Evolutionary conservation across 2,329 filamentous ascomycete species (phyloP).

Genomic region (Meredithiella fracta): DNA sequence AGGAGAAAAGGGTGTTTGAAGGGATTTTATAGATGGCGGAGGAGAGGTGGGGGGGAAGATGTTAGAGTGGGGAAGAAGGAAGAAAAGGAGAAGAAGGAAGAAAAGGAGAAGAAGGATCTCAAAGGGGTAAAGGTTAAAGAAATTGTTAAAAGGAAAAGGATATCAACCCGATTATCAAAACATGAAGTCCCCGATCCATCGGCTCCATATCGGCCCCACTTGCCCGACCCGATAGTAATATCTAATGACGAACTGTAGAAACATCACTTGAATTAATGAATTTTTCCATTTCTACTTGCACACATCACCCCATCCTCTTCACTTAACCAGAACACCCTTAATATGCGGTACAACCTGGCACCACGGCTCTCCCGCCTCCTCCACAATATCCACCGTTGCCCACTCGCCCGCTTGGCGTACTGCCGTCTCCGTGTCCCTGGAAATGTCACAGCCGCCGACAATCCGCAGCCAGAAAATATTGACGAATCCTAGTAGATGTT

Average conservation of each 20-base stretch:
- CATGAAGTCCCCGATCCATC: too few species aligned
- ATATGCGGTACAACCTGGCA: slow-evolving; percentile 31
- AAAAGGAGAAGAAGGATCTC: not conserved
- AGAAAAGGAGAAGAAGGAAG: slow-evolving; percentile 9
- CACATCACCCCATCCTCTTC: too few species aligned
- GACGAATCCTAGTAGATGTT: slow-evolving; percentile 25
- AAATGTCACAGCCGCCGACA: slow-evolving; percentile 36
- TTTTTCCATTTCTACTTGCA: too few species aligned
- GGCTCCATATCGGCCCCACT: not conserved
- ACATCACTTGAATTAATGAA: too few species aligned
- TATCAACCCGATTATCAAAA: too few species aligned
- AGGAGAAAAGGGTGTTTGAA: slow-evolving; percentile 69
- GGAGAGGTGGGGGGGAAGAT: slow-evolving; percentile 27
- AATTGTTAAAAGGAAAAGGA: slow-evolving; percentile 15
- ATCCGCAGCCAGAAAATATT: slow-evolving; percentile 37
- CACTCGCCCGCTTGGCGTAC: slow-evolving; percentile 35
- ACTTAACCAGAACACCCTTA: slow-evolving; percentile 38
- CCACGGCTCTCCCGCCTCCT: slow-evolving; percentile 26
- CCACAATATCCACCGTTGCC: slow-evolving; percentile 31
- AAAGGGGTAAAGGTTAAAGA: not conserved
- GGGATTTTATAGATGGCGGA: slow-evolving; percentile 57
- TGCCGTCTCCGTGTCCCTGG: slow-evolving; percentile 30
- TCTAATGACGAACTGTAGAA: slow-evolving; percentile 24
- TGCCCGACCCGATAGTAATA: slow-evolving; percentile 22
- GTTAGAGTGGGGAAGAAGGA: slow-evolving; percentile 6